Percentiles rank a stretch among this genome's conserved stretches.
Conservation (phyloP, 495 filamentous ascomycete species). For the Hypomontagnella monticulosa region DNA sequence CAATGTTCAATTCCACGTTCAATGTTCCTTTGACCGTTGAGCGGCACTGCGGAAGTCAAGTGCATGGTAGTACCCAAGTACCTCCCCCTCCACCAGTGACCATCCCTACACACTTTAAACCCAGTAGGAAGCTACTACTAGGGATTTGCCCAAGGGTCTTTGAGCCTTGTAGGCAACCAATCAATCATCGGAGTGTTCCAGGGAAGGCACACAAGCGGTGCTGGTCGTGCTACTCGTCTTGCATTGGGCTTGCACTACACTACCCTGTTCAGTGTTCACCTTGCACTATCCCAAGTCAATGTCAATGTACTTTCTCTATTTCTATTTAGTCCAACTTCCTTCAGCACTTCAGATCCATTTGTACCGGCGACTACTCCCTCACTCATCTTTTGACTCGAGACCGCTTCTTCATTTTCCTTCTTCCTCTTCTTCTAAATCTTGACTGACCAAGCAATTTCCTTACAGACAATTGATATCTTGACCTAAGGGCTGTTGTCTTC, state of each 20-base stretch:
- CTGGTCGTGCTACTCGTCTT: slow-evolving; percentile 7
- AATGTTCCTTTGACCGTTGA: too few relatives aligned
- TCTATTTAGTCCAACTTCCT: slow-evolving; percentile 21
- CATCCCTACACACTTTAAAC: slow-evolving; percentile 13
- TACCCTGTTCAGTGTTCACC: too few relatives aligned
- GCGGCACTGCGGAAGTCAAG: too few relatives aligned
- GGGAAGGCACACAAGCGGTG: slow-evolving; percentile 37
- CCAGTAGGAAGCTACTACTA: slow-evolving; percentile 15
- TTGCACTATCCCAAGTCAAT: slow-evolving; percentile 23
- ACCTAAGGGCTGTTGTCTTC: background rate
- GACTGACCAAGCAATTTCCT: slow-evolving; percentile 30
- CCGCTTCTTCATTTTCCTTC: too few relatives aligned
- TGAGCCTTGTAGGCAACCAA: slow-evolving; percentile 31
- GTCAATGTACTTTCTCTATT: slow-evolving; percentile 11
- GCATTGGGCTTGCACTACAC: slow-evolving; percentile 33
- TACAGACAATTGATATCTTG: slow-evolving; percentile 11
- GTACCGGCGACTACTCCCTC: slow-evolving; percentile 3
- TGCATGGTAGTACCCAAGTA: too few relatives aligned
- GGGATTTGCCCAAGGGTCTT: slow-evolving; percentile 29
- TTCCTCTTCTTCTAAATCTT: slow-evolving; percentile 24
- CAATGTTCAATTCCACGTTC: too few relatives aligned
- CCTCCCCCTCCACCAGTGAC: background rate
- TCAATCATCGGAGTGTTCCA: slow-evolving; percentile 23
- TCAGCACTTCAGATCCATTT: too few relatives aligned
- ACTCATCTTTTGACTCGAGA: slow-evolving; percentile 21